phyloP scores from a whole-genome alignment of 768 basidiomycete species.

The Rhodocollybia butyracea region DNA sequence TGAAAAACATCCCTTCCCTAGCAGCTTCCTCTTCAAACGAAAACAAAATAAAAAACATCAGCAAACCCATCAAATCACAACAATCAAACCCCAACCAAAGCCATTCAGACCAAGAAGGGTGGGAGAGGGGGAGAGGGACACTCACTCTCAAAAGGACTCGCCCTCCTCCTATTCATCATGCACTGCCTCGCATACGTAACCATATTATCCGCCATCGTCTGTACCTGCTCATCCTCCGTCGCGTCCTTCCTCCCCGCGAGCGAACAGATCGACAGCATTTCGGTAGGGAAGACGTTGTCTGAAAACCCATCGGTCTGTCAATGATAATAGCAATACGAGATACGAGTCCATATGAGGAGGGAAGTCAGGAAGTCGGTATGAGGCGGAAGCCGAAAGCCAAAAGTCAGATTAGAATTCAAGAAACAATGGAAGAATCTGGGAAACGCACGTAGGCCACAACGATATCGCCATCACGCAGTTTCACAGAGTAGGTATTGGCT shows the following conservation, averaged over 20 bases:
- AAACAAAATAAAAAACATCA: no score
- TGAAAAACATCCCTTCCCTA: constrained; percentile 59
- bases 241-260: constrained; percentile 55
- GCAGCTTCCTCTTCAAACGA: constrained; percentile 58
- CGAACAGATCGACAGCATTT: constrained; percentile 68
- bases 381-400: no score
- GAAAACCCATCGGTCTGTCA: constrained; percentile 51
- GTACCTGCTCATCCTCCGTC: constrained; percentile 59
- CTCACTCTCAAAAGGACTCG: constrained; percentile 76
- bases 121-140: constrained; percentile 9
- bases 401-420: no score
- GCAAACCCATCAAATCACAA: no score
- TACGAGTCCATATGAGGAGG: no score
- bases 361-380: no score
- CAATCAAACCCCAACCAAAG: no score
- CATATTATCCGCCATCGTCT: constrained; percentile 69
- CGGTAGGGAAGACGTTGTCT: constrained; percentile 65
- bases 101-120: constrained; percentile 6
- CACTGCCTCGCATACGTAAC: constrained; percentile 66
- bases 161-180: constrained; percentile 62
- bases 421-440: background rate
- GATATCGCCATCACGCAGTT: constrained; percentile 49
- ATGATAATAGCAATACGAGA: no score
- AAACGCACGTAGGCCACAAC: constrained; percentile 44
- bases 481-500: constrained; percentile 41